Conservation (phyloP, 2,329 filamentous ascomycete species). For the Coleophoma cylindrospora region DNA sequence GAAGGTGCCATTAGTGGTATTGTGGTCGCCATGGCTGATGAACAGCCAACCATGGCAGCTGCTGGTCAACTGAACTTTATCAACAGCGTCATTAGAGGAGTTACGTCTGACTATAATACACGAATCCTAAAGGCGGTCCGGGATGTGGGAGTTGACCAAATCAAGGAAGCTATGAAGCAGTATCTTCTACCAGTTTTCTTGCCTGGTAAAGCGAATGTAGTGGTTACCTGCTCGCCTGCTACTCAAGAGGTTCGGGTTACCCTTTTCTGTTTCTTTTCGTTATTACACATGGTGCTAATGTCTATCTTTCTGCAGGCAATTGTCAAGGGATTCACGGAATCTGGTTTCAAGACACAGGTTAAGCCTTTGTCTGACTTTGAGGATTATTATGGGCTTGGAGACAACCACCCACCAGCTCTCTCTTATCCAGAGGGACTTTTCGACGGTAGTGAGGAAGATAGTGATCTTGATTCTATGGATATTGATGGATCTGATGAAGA, state of each 20-base stretch:
- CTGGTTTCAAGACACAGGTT: conserved; percentile 75
- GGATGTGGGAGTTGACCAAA: conserved; percentile 69
- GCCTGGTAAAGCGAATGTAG: conserved; percentile 74
- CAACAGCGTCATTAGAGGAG: conserved; percentile 69
- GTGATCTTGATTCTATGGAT: conserved; percentile 14
- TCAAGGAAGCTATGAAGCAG: conserved; percentile 68
- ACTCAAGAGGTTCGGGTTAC: conserved; percentile 69
- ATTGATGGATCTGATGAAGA: conserved; percentile 5
- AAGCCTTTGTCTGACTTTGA: conserved; percentile 75
- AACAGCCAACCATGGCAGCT: conserved; percentile 77
- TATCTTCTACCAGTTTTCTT: conserved; percentile 77
- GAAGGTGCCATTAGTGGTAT: conserved; percentile 90
- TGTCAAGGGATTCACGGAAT: conserved; percentile 65
- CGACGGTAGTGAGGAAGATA: conserved; percentile 22
- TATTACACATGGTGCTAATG: background rate
- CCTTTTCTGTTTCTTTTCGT: conserved; percentile 3
- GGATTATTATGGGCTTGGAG: conserved; percentile 80
- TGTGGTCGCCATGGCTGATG: conserved; percentile 79
- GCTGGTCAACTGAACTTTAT: conserved; percentile 83
- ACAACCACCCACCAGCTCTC: conserved; percentile 39
- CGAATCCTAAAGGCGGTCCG: conserved; percentile 73
- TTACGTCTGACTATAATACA: conserved; percentile 74
- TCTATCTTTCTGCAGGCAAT: conserved; percentile 53
- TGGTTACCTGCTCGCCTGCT: conserved; percentile 81
- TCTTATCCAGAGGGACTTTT: conserved; percentile 34